phyloP scores from a whole-genome alignment of 176 grass and related monocot species.

The Oryza officinalis region DNA sequence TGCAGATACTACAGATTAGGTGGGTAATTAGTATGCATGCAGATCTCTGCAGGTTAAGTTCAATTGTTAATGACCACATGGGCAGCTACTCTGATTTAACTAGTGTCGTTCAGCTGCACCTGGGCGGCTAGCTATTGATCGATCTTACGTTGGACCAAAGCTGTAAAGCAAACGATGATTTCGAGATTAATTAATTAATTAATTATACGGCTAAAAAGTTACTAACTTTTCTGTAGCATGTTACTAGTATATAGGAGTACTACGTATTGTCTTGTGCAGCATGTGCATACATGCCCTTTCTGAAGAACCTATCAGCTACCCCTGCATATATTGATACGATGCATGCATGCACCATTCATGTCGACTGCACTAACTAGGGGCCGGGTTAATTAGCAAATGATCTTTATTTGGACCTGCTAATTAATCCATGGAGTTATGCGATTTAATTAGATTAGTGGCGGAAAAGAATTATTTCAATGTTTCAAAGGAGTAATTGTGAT shows the following conservation, averaged over 20 bases:
- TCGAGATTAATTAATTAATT: neutral
- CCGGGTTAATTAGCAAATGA: neutral
- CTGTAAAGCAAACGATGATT: conserved; percentile 6
- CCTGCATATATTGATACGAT: neutral
- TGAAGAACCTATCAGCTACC: neutral
- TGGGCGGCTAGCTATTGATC: neutral
- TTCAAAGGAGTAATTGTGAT: neutral
- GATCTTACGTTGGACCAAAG: neutral
- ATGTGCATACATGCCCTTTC: conserved; percentile 13
- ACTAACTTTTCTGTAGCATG: conserved; percentile 14
- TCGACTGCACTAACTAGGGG: neutral
- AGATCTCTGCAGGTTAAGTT: neutral
- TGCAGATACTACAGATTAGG: neutral
- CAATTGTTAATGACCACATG: conserved; percentile 2
- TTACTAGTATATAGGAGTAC: too few relatives aligned
- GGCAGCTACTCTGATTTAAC: neutral
- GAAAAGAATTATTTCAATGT: neutral
- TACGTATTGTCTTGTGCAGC: conserved; percentile 13
- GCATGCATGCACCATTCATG: neutral
- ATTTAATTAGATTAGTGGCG: neutral
- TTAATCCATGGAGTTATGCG: neutral
- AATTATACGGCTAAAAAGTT: neutral
- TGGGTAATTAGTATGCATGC: neutral
- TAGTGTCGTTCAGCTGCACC: neutral
- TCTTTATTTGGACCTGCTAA: neutral